These are phyloP conservation scores for Cytospora piceicola DNA, from an alignment of 2,329 filamentous ascomycete species.

Conservation along the genomic window DNA sequence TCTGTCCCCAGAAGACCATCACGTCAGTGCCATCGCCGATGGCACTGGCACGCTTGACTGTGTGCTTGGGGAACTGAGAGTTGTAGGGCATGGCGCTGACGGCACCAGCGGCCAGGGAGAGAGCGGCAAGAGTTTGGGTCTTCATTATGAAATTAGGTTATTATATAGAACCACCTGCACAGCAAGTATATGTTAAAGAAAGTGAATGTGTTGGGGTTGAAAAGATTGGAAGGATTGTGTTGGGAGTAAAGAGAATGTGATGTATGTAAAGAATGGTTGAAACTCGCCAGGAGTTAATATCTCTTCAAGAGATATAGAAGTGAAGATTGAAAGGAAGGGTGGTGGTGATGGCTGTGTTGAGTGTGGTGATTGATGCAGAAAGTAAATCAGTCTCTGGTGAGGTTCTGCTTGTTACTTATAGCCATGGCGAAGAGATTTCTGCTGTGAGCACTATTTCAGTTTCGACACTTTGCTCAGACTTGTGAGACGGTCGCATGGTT, in stretches of 20 bases:
- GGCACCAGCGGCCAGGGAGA: conserved; percentile 3
- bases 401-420: not conserved
- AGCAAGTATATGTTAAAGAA: not conserved
- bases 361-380: not conserved
- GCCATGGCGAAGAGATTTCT: not conserved
- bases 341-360: not conserved
- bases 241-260: conserved; percentile 1
- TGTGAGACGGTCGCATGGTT: not conserved
- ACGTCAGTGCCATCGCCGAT: conserved; percentile 10
- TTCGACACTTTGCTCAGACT: not conserved
- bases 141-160: conserved; percentile 19
- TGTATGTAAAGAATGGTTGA: conserved; percentile 3
- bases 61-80: not conserved
- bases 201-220: not conserved
- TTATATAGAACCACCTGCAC: not conserved
- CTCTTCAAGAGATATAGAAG: conserved; percentile 21
- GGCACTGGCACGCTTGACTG: conserved; percentile 7
- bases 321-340: not conserved
- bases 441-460: not conserved
- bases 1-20: conserved; percentile 22
- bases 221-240: not conserved
- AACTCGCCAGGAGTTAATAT: conserved; percentile 23
- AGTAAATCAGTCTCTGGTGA: not conserved
- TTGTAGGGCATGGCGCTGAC: conserved; percentile 14
- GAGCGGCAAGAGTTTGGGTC: conserved; percentile 5